These are phyloP conservation scores for Viridothelium virens DNA, from an alignment of 495 filamentous ascomycete species.

Conservation along the genomic window DNA sequence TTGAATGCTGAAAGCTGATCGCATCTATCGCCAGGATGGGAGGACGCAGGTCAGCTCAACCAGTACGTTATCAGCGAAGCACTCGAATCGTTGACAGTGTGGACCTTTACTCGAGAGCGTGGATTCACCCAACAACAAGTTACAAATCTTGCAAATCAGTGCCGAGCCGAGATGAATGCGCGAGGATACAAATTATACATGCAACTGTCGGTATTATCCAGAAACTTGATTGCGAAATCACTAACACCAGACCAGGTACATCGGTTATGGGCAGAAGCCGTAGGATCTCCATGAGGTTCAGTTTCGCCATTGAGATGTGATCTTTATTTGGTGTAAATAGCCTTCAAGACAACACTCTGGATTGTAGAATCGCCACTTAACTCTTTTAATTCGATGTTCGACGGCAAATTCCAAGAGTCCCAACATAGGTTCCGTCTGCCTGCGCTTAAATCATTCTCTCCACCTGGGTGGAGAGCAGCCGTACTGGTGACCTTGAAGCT, in stretches of 20 bases:
- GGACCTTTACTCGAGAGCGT: constrained; percentile 26
- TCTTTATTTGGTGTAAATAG: constrained; percentile 6
- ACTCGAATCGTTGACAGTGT: constrained; percentile 30
- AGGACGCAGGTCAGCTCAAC: constrained; percentile 23
- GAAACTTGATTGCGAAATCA: not conserved
- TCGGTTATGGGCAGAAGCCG: constrained; percentile 2
- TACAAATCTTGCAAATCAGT: constrained; percentile 21
- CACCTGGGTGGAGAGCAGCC: not conserved
- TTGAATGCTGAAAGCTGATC: not conserved
- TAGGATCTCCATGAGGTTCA: not conserved
- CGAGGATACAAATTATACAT: constrained; percentile 29
- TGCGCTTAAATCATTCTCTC: not conserved
- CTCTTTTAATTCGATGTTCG: not conserved
- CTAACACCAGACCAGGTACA: not conserved
- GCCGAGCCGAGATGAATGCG: constrained; percentile 24
- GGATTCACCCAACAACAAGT: constrained; percentile 27
- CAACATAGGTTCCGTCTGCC: not conserved
- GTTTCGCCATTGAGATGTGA: not conserved
- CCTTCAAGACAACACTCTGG: not conserved
- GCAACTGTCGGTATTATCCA: constrained; percentile 25
- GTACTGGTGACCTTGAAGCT: too few relatives aligned
- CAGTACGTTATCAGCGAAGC: constrained; percentile 24
- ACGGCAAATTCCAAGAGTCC: not conserved
- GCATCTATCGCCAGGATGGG: not conserved
- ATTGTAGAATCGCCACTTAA: not conserved